These are phyloP conservation scores for Centrapalus pauciflorus DNA, from an alignment of 129 eudicot species.

Conservation along the genomic window DNA sequence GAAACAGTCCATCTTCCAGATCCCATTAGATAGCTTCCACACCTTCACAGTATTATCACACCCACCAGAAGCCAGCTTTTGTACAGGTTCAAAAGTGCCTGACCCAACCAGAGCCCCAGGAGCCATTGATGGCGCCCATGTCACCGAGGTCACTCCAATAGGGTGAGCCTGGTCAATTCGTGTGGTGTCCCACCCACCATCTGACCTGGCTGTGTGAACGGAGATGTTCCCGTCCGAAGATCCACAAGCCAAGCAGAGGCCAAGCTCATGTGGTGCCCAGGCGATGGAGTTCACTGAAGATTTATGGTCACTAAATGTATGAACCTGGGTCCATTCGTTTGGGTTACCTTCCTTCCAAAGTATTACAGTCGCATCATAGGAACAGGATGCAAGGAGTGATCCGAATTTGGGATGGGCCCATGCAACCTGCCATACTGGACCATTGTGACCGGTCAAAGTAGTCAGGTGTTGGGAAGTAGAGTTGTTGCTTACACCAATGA, in stretches of 20 bases:
- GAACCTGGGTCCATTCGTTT: conserved; percentile 51
- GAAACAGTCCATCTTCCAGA: conserved; percentile 66
- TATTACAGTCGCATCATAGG: conserved; percentile 46
- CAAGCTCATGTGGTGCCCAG: conserved; percentile 59
- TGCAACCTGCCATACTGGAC: conserved; percentile 58
- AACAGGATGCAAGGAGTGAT: conserved; percentile 55
- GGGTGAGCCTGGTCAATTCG: conserved; percentile 56
- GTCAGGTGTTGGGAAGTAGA: conserved; percentile 58
- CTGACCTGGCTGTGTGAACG: conserved; percentile 37
- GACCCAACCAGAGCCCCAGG: conserved; percentile 54
- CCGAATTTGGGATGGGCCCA: conserved; percentile 65
- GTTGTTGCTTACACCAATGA: conserved; percentile 41
- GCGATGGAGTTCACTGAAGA: conserved; percentile 52
- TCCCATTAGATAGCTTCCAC: conserved; percentile 50
- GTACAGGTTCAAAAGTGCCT: conserved; percentile 40
- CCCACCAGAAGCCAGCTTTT: conserved; percentile 60
- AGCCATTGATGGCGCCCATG: conserved; percentile 56
- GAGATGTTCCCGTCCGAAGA: conserved; percentile 65
- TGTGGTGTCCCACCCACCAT: conserved; percentile 52
- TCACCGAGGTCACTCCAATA: conserved; percentile 54
- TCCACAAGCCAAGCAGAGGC: conserved; percentile 56
- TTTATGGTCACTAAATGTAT: conserved; percentile 41
- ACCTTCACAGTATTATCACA: conserved; percentile 61
- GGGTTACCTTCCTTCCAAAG: conserved; percentile 49
- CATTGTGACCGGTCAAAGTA: conserved; percentile 45